Percentiles rank a stretch among this genome's conserved stretches.
phyloP scores from a whole-genome alignment of 148 eudicot genomes.

The Polygonum aviculare region DNA sequence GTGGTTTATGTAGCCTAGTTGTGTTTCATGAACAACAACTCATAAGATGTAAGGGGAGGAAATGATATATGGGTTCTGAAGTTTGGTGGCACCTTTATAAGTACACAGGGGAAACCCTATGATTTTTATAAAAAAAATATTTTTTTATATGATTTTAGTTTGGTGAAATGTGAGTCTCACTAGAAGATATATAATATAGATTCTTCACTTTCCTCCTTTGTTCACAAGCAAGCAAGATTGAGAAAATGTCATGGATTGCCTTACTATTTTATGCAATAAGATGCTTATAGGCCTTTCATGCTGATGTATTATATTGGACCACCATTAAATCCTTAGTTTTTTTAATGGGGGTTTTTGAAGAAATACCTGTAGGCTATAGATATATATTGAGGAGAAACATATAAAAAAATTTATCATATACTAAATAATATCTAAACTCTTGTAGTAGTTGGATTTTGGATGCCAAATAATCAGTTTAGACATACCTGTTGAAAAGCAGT shows the following conservation, averaged over 20 bases:
- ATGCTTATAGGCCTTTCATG: conserved; percentile 8
- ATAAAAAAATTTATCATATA: not conserved
- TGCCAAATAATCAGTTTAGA: not conserved
- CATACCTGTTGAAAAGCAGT: not conserved
- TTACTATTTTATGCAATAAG: conserved; percentile 8
- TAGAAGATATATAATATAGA: conserved; percentile 3
- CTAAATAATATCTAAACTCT: not conserved
- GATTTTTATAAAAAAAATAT: not conserved
- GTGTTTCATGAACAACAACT: conserved; percentile 5
- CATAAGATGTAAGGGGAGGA: not conserved
- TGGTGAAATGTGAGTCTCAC: conserved; percentile 10
- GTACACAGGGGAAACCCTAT: not conserved
- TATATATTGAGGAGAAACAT: not conserved
- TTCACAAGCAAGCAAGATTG: conserved; percentile 3
- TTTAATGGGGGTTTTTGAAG: not conserved
- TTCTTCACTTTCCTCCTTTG: conserved; percentile 2
- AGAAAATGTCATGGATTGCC: not conserved
- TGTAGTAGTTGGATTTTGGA: not conserved
- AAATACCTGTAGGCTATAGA: not conserved
- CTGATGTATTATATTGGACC: conserved; percentile 3
- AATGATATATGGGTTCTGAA: not conserved
- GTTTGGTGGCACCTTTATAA: conserved; percentile 4
- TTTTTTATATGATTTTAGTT: not conserved
- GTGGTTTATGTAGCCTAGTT: not conserved
- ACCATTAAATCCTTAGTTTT: not conserved